Base-by-base conservation (phyloP, 2,329 filamentous ascomycete species). In the Colletotrichum eremochloae region DNA sequence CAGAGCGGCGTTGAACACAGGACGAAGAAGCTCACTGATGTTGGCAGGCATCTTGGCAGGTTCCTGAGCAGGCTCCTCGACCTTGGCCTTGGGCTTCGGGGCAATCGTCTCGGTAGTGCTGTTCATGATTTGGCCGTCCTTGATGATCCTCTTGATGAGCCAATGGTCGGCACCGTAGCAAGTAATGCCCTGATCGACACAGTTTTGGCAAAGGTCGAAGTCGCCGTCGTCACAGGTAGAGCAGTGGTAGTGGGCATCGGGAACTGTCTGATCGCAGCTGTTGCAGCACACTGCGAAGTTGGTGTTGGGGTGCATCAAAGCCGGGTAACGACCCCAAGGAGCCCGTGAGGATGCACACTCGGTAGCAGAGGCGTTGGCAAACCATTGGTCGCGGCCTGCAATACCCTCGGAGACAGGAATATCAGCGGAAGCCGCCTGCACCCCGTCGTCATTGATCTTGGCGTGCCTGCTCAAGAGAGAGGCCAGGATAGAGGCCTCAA, bases 221-320 rank as follows among this genome's bases (percentile, higher is more conserved):
- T 99, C 96, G 52, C 96, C 96, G 69, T 93, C 90, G 75, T 98
- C 94, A 80, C 96, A 99, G 70, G 93, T 94, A 75, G 93, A 93
- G 86, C 97, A 99, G 84, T 99, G 96, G 82, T 94, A 99, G 83
- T 99, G 96, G 63, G 91, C 89, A 76, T 94, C 91, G 38, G 92
- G 89, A 78, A 98, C 94, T 53, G 91, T 89, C 73, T 86, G 86
- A 76, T 94, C 92, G 82, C 96, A 99, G 80, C 90, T 89, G 84
- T 99, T 98, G 89, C 96, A 99, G 86, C 94, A 97, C 56, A 99
- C 95, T 15, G 93, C 93, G 82, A 95, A 97, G 58, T 88, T 84
- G 68, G 78, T 77, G 73, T 75, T 77, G 72, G 72, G 77, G 58
- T 73, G 68, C 61, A 61, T 75, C 67, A 64, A 38, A 31, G 66